Evolutionary conservation across 2,329 filamentous ascomycete species (phyloP).

Genomic region (Fusarium sp.): DNA sequence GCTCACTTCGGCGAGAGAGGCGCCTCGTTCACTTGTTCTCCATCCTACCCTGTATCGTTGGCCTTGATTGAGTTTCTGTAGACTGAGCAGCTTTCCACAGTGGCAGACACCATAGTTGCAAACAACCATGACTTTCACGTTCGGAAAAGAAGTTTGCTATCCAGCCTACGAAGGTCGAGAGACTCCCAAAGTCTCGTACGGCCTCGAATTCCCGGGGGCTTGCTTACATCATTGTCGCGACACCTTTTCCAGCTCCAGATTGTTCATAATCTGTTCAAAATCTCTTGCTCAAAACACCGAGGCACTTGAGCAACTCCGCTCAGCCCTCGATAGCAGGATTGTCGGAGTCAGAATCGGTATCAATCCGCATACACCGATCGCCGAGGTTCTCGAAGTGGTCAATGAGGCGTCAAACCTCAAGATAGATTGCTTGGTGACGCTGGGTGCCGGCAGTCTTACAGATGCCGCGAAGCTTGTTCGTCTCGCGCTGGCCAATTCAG

Average conservation of each 20-base stretch:
- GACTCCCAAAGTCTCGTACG: constrained; percentile 10
- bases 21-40: accelerated
- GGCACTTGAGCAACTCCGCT: constrained; percentile 53
- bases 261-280: constrained; percentile 46
- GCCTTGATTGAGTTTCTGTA: accelerated
- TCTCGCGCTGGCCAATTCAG: constrained; percentile 60
- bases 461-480: constrained; percentile 64
- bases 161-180: not conserved
- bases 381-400: constrained; percentile 60
- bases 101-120: accelerated
- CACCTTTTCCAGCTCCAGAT: not conserved
- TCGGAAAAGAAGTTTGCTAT: not conserved
- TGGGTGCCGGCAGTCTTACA: constrained; percentile 65
- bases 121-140: not conserved
- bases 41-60: not conserved
- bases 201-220: constrained; percentile 7
- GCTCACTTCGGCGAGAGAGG: not conserved
- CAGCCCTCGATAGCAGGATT: constrained; percentile 52
- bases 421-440: constrained; percentile 62
- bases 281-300: constrained; percentile 59
- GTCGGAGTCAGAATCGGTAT: constrained; percentile 61
- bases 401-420: constrained; percentile 49
- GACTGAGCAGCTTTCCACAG: too few relatives aligned
- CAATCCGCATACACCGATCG: constrained; percentile 63
- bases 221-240: constrained; percentile 6